Conservation (phyloP, 495 filamentous ascomycete genomes). For the Cryomyces antarcticus region DNA sequence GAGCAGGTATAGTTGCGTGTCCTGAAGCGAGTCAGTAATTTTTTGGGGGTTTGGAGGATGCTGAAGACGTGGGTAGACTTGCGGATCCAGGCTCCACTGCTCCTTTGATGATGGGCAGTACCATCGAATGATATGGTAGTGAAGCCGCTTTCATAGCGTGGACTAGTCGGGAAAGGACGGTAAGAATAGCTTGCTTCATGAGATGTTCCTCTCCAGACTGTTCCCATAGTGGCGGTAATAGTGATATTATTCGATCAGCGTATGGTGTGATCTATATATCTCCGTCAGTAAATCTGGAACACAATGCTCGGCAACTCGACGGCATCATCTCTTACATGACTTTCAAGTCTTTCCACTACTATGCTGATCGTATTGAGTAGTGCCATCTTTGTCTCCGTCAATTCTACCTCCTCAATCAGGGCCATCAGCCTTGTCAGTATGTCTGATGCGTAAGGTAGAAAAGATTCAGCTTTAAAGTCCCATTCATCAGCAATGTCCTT, state of each 20-base stretch:
- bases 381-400: constrained; percentile 70
- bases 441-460: constrained; percentile 51
- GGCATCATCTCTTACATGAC: constrained; percentile 28
- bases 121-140: constrained; percentile 44
- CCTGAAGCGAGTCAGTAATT: constrained; percentile 19
- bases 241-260: constrained; percentile 56
- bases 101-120: constrained; percentile 58
- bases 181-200: constrained; percentile 84
- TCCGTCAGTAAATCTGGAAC: no score
- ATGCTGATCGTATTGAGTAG: constrained; percentile 63
- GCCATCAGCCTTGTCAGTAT: constrained; percentile 48
- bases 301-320: no score
- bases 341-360: constrained; percentile 64
- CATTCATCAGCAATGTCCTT: constrained; percentile 60
- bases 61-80: constrained; percentile 11
- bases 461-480: constrained; percentile 49
- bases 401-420: constrained; percentile 61
- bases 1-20: constrained; percentile 62
- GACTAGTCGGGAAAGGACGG: constrained; percentile 58
- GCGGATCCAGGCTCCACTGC: constrained; percentile 55
- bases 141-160: constrained; percentile 58
- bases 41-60: background rate
- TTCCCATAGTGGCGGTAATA: constrained; percentile 73
- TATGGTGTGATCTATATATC: constrained; percentile 37
- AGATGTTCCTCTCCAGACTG: constrained; percentile 59